A percentile compares a stretch with the other conserved stretches of the same genome.
phyloP scores from a whole-genome alignment of 257 asterid species.

The Solanum paucissectum region DNA sequence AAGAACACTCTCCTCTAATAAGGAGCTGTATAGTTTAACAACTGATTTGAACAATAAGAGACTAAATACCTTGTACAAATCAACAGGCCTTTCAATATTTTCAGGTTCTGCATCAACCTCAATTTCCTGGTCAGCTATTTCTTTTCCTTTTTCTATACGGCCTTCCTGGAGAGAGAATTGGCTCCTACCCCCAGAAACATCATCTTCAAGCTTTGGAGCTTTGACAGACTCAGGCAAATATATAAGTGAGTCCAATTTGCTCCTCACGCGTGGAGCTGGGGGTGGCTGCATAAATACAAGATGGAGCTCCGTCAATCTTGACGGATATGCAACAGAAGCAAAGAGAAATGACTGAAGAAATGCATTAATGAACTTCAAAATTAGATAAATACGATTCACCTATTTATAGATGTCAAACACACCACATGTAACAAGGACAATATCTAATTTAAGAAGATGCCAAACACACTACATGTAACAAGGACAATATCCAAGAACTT shows the following conservation, averaged over 20 bases:
- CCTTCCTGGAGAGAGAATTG: slow-evolving; percentile 21
- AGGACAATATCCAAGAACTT: not conserved
- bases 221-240: slow-evolving; percentile 54
- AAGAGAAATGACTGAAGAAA: not conserved
- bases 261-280: slow-evolving; percentile 67
- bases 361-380: not conserved
- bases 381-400: not conserved
- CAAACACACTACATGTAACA: not conserved
- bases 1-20: not conserved
- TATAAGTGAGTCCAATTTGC: slow-evolving; percentile 86
- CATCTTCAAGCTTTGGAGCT: slow-evolving; percentile 31
- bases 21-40: not conserved
- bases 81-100: slow-evolving; percentile 89
- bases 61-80: slow-evolving; percentile 68
- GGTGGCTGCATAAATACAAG: slow-evolving; percentile 58
- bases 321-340: not conserved
- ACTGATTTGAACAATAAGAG: not conserved
- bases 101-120: slow-evolving; percentile 46
- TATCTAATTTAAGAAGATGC: not conserved
- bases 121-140: slow-evolving; percentile 24
- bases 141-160: slow-evolving; percentile 17
- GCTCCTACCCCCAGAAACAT: slow-evolving; percentile 2
- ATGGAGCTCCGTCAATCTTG: not conserved
- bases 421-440: not conserved
- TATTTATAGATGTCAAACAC: not conserved